Conservation (phyloP, 1,284 basidiomycete genomes). For the Agaricales sp. region DNA sequence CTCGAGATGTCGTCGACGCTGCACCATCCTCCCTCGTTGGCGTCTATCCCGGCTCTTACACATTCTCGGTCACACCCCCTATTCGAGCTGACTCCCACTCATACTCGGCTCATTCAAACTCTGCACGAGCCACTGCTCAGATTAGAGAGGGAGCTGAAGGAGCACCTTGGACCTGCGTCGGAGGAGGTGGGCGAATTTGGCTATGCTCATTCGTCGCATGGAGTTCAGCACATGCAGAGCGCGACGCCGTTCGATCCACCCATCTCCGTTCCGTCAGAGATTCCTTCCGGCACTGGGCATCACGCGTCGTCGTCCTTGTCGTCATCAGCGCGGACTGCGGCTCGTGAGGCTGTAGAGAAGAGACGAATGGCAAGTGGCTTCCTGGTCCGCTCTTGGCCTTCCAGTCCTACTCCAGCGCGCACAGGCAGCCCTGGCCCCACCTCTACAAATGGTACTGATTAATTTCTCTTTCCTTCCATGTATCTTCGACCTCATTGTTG, state of each 20-base stretch:
- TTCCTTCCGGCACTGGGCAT: too few relatives aligned
- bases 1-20: neutral
- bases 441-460: too few relatives aligned
- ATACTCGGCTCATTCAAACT: neutral
- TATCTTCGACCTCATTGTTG: too few relatives aligned
- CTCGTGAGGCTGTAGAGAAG: neutral
- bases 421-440: neutral
- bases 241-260: neutral
- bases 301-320: too few relatives aligned
- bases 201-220: neutral
- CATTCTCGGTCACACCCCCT: neutral
- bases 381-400: slow-evolving; percentile 3
- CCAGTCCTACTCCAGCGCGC: neutral
- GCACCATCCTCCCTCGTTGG: neutral
- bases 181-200: neutral
- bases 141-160: neutral
- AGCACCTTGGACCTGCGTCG: neutral
- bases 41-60: neutral
- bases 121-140: neutral
- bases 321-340: neutral
- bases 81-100: neutral
- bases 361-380: neutral
- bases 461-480: too few relatives aligned
- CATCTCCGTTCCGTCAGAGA: neutral
- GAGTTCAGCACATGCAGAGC: neutral